Base-by-base conservation (phyloP, 306 rosid genomes). In the Rosa persica region DNA sequence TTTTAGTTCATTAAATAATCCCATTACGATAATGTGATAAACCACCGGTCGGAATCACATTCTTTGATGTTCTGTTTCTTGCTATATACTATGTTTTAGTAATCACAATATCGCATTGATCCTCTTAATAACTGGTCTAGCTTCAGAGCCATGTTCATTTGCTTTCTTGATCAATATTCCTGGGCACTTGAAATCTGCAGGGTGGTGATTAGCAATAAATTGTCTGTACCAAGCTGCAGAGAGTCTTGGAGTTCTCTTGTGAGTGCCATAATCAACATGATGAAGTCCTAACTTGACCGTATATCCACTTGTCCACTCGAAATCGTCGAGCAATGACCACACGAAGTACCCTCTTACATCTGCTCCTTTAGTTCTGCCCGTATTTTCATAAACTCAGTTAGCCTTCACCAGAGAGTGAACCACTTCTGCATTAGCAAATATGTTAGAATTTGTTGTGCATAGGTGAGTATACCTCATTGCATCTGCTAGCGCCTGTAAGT, bases 321-420 rank as follows among this genome's bases (percentile, higher is more conserved):
- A 91, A 71, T 84, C 80, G 84, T 91, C 93, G 0, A 91, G 87
- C 89, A 91, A 83, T 12, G 97, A 77, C 97, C 93, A 89, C 3
- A 74, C 92, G 67, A 91, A 76, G 80, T 89, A 91, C 54, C 93
- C 93, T 70, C 89, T 88, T 66, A 89, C 97, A 82, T 91, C 89
- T 66, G 92, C 92, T 54, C 89, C 97, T 67, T 42, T 40, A 57
- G 34, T 27, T 17, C 78, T 74, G 57, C 23, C 44, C 69, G 60
- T 10, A 43, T 25, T 60, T 54, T 25, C 25, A 58, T 3, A 8
- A n/a, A 2, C 8, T 42, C 67, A 22, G 17, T 55, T 23, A 40
- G 10, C 23, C 6, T 55, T 23, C 3, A 43, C 23, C 66, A n/a
- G 16, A 73, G 7, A 30, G 39, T 38, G 36, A 54, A 73, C 11